Evolutionary conservation across 139 green algal genomes (phyloP), one percentile per base, ranked within the genome.

Genomic region (Eudorina sp.): DNA sequence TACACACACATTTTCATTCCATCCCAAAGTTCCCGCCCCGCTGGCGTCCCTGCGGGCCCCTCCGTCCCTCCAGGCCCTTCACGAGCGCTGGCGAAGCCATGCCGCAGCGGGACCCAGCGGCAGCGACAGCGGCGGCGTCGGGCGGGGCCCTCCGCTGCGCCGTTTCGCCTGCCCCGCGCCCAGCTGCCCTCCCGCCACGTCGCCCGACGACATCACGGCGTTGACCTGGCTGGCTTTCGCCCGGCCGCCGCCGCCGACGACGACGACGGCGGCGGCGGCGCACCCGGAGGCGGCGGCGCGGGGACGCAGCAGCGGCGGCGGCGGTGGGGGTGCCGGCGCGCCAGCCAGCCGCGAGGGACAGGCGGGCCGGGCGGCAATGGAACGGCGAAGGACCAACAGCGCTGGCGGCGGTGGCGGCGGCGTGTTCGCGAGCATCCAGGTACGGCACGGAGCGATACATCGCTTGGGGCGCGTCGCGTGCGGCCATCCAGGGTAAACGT

Each of bases 401-500:
- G 25, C 73, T 8, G 78, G 78, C 13, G 36, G 78, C 13, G 36
- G 78, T 29, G 23, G 55, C 14, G 55, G 55, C 0, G 60, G 80
- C 60, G 43, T 86, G 29, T 86, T 86, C 13, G 43, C 60, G 3
- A 51, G 60, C 80, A 76, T 86, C 5, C 80, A 86, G 80, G 80
- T 86, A 31, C 19, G 74, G 18, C n/a, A n/a, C n/a, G 4, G 34
- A 11, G 66, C 66, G 34, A n/a, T 6, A n/a, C n/a, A n/a, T n/a
- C n/a, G n/a, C n/a, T n/a, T n/a, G n/a, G n/a, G n/a, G n/a, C n/a
- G n/a, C n/a, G n/a, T n/a, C n/a, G n/a, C n/a, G n/a, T n/a, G n/a
- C n/a, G n/a, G n/a, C n/a, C n/a, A n/a, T n/a, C n/a, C n/a, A n/a
- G n/a, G n/a, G n/a, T n/a, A n/a, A n/a, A n/a, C n/a, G n/a, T n/a